Evolutionary conservation across 2,329 filamentous ascomycete genomes (phyloP).

Genomic region (Aureobasidium uvarum): DNA sequence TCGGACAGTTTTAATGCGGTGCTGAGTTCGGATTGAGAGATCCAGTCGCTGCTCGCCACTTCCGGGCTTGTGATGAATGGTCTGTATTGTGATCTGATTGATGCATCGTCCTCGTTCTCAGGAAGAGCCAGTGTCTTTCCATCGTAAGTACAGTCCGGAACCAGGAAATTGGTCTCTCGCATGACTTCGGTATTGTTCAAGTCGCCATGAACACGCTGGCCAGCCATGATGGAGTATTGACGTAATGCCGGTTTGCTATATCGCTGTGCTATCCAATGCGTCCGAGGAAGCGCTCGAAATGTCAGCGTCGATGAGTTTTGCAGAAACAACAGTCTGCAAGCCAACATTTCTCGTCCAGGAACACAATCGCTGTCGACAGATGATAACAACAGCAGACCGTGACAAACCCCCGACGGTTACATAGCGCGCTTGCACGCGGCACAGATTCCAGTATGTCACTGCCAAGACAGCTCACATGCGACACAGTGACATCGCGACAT

Average conservation of each 20-base stretch:
- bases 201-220: slow-evolving; percentile 29
- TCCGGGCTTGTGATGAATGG: slow-evolving; percentile 54
- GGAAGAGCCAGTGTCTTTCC: slow-evolving; percentile 46
- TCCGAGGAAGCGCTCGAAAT: neutral
- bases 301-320: neutral
- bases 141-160: slow-evolving; percentile 28
- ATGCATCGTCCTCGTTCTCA: slow-evolving; percentile 48
- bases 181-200: slow-evolving; percentile 33
- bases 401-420: neutral
- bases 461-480: slow-evolving; percentile 1
- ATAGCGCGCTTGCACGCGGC: neutral
- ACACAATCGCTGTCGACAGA: neutral
- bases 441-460: neutral
- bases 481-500: neutral
- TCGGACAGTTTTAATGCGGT: slow-evolving; percentile 54
- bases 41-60: slow-evolving; percentile 52
- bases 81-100: slow-evolving; percentile 52
- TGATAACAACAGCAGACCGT: neutral
- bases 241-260: neutral
- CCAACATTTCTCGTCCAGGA: neutral
- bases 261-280: neutral
- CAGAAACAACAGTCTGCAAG: neutral
- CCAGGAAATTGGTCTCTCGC: slow-evolving; percentile 28
- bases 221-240: slow-evolving; percentile 13
- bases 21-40: slow-evolving; percentile 55